Evolutionary conservation across 805 yeast species (phyloP).

Genomic region (Priceomyces haplophilus): DNA sequence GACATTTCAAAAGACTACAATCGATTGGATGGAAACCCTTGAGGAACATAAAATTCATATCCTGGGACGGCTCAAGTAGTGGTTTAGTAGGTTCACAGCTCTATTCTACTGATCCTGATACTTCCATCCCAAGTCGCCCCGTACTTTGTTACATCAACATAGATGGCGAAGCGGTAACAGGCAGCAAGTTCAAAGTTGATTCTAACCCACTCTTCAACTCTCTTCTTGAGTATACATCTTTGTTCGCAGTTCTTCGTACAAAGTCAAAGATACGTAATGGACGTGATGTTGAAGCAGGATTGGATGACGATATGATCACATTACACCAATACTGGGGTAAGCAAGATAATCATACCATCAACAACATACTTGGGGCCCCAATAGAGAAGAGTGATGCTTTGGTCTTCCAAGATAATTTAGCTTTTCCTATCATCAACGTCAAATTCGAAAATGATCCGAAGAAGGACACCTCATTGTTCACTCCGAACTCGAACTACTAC

Average conservation of each 20-base stretch:
- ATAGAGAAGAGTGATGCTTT: slow-evolving; percentile 24
- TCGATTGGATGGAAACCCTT: slow-evolving; percentile 42
- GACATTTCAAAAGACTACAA: slow-evolving; percentile 29
- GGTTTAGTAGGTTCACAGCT: slow-evolving; percentile 32
- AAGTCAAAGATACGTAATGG: slow-evolving; percentile 16
- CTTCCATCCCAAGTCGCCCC: slow-evolving; percentile 21
- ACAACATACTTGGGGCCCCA: slow-evolving; percentile 28
- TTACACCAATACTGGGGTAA: slow-evolving; percentile 33
- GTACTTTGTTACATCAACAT: slow-evolving; percentile 36
- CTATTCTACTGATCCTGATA: slow-evolving; percentile 17
- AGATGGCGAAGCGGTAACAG: slow-evolving; percentile 38
- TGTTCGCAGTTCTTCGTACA: slow-evolving; percentile 31
- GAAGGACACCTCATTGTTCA: slow-evolving; percentile 25
- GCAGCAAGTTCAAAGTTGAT: slow-evolving; percentile 33
- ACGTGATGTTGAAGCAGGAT: slow-evolving; percentile 16
- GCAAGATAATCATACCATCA: slow-evolving; percentile 31
- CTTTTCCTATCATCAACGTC: slow-evolving; percentile 31
- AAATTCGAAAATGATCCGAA: slow-evolving; percentile 30
- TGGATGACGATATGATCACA: slow-evolving; percentile 19
- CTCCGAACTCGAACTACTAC: slow-evolving; percentile 36
- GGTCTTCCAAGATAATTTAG: slow-evolving; percentile 29
- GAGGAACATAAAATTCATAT: slow-evolving; percentile 36
- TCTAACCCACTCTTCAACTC: slow-evolving; percentile 36
- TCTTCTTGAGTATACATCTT: slow-evolving; percentile 25
- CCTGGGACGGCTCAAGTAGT: slow-evolving; percentile 39